Percentiles rank a stretch among this genome's conserved stretches.
Evolutionary conservation across 208 protist species (phyloP).

Genomic region (Trypanosoma congolense): DNA sequence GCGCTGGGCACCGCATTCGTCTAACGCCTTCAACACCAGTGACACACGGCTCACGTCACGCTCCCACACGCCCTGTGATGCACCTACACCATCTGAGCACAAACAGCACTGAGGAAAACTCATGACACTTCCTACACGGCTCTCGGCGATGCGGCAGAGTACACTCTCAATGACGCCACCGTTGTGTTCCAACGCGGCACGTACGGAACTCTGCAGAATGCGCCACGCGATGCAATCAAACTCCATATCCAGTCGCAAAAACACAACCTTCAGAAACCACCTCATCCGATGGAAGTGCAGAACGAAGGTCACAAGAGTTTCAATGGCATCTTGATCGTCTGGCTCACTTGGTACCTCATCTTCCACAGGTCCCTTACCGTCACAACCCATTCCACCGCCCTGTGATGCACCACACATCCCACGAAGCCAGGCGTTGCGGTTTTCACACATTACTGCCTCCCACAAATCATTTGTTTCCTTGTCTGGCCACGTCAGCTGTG

Average conservation of each 20-base stretch:
- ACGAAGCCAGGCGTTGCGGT: conserved; percentile 11
- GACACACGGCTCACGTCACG: conserved; percentile 13
- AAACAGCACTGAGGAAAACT: background rate
- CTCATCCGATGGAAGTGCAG: conserved; percentile 59
- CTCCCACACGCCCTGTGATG: background rate
- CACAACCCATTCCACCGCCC: background rate
- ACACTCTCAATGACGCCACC: conserved; percentile 8
- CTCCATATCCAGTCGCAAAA: conserved; percentile 30
- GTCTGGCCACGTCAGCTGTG: conserved; percentile 11
- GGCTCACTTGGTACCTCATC: background rate
- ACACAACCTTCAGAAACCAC: conserved; percentile 38
- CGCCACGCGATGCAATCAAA: conserved; percentile 20
- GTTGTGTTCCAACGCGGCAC: conserved; percentile 10
- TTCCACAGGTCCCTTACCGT: background rate
- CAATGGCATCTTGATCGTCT: conserved; percentile 7
- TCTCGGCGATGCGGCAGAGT: conserved; percentile 7
- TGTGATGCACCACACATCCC: background rate
- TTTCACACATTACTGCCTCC: conserved; percentile 8
- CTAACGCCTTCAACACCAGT: conserved; percentile 21
- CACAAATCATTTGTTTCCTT: conserved; percentile 8
- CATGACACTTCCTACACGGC: conserved; percentile 1
- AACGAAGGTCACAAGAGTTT: conserved; percentile 30
- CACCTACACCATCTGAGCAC: background rate
- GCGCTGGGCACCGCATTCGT: conserved; percentile 23
- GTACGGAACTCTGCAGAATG: conserved; percentile 18